phyloP scores from a whole-genome alignment of 805 yeast genomes.

The Ogataea minuta region DNA sequence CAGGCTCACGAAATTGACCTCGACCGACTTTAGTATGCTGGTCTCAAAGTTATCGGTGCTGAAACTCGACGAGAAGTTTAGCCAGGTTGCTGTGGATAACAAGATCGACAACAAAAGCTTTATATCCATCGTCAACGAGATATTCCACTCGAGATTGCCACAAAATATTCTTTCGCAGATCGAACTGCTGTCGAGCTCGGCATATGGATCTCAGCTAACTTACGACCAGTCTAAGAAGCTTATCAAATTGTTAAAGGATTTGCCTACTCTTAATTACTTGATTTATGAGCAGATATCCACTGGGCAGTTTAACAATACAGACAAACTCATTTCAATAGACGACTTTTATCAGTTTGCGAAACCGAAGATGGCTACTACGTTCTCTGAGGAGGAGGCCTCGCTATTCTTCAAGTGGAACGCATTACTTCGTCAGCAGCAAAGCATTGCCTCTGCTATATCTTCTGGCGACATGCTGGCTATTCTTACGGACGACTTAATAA shows the following conservation, averaged over 20 bases:
- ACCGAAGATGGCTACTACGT: constrained; percentile 10
- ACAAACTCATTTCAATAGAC: constrained; percentile 24
- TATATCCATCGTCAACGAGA: constrained; percentile 20
- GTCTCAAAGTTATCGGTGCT: constrained; percentile 27
- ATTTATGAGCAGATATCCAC: constrained; percentile 30
- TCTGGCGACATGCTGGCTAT: constrained; percentile 35
- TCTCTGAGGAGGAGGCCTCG: constrained; percentile 30
- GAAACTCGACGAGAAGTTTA: constrained; percentile 27
- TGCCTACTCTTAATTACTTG: constrained; percentile 34
- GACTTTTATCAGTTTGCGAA: constrained; percentile 29
- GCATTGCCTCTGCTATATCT: constrained; percentile 25
- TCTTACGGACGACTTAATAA: constrained; percentile 54
- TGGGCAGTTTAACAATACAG: constrained; percentile 20
- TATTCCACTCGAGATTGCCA: constrained; percentile 33
- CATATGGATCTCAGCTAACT: constrained; percentile 44
- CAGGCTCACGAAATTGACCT: constrained; percentile 15
- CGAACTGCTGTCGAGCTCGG: constrained; percentile 34
- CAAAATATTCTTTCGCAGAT: constrained; percentile 64
- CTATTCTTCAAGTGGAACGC: constrained; percentile 38
- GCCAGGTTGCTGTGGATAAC: constrained; percentile 13
- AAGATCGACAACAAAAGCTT: constrained; percentile 23
- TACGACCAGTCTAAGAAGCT: constrained; percentile 47
- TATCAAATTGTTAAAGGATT: constrained; percentile 42
- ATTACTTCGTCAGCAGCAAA: constrained; percentile 28
- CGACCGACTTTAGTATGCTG: constrained; percentile 22